Percentiles rank a stretch among this genome's conserved stretches.
Conservation (phyloP, 768 basidiomycete genomes). For the Roridomyces roridus region DNA sequence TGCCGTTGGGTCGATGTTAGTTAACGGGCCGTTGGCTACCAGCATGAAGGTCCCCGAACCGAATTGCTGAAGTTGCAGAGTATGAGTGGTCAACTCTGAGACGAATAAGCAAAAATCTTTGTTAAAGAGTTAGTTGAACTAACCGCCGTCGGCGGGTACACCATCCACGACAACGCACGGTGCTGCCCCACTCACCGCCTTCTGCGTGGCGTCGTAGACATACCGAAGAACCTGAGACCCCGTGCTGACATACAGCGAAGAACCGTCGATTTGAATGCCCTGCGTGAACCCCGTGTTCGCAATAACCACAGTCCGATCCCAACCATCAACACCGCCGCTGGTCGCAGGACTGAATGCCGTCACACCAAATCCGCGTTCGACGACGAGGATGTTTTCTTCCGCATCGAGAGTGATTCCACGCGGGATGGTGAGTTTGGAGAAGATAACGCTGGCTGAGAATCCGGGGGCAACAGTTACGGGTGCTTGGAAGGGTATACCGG, state of each 20-base stretch:
- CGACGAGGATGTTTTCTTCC: conserved; percentile 44
- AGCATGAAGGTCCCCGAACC: conserved; percentile 31
- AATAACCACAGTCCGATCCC: conserved; percentile 45
- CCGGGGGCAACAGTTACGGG: conserved; percentile 44
- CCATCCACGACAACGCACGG: conserved; percentile 36
- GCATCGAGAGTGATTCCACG: conserved; percentile 49
- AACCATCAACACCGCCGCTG: too few relatives aligned
- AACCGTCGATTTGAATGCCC: conserved; percentile 46
- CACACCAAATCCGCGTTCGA: conserved; percentile 50
- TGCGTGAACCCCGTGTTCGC: conserved; percentile 45
- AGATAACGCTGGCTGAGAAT: conserved; percentile 41
- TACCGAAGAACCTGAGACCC: conserved; percentile 41
- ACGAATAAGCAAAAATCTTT: background rate
- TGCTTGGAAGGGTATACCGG: conserved; percentile 37
- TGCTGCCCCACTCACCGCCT: conserved; percentile 28
- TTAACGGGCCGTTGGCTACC: conserved; percentile 43
- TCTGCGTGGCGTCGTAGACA: conserved; percentile 39
- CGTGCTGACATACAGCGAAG: conserved; percentile 45
- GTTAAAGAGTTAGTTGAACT: conserved; percentile 3
- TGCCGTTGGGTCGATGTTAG: conserved; percentile 50
- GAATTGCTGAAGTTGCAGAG: conserved; percentile 39
- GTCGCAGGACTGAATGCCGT: conserved; percentile 40
- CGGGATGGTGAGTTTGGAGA: conserved; percentile 48
- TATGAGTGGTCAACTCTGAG: conserved; percentile 49
- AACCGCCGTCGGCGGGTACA: conserved; percentile 48